Evolutionary conservation across 2,329 filamentous ascomycete species (phyloP).

Genomic region (Xylariomycetidae sp.): DNA sequence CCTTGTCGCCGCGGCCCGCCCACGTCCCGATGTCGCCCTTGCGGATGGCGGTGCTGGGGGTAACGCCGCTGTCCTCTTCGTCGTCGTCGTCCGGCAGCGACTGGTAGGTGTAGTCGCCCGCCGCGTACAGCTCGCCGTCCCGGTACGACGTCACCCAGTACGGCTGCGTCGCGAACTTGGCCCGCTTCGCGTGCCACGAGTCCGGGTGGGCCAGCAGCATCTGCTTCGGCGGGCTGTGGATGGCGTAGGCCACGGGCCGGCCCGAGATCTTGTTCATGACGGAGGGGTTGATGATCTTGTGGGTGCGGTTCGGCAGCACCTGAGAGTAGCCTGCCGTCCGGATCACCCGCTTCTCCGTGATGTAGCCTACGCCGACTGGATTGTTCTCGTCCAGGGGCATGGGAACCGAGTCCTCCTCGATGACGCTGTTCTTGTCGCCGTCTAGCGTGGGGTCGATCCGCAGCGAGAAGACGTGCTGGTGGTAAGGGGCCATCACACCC

Average conservation of each 20-base stretch:
- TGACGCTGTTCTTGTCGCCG: conserved; percentile 49
- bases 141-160: conserved; percentile 32
- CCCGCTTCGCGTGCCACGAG: conserved; percentile 29
- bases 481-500: conserved; percentile 62
- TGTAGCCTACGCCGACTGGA: conserved; percentile 63
- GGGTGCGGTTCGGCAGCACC: conserved; percentile 1
- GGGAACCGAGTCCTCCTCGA: conserved; percentile 33
- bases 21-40: conserved; percentile 44
- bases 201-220: conserved; percentile 20
- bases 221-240: conserved; percentile 24
- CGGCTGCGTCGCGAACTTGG: conserved; percentile 32
- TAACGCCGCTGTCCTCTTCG: conserved; percentile 22
- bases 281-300: background rate
- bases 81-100: background rate
- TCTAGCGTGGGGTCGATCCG: conserved; percentile 64
- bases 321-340: background rate
- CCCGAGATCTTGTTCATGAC: conserved; percentile 26
- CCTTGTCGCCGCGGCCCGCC: conserved; percentile 40
- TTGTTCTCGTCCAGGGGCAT: conserved; percentile 63
- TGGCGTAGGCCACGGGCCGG: conserved; percentile 30
- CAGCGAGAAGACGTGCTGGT: conserved; percentile 65
- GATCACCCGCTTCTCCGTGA: background rate
- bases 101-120: conserved; percentile 34
- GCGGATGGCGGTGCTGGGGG: too few species aligned
- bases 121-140: conserved; percentile 33